Evolutionary conservation across 1,284 basidiomycete genomes (phyloP), one percentile per base, ranked within the genome.

Genomic region (Pisolithus thermaeus): DNA sequence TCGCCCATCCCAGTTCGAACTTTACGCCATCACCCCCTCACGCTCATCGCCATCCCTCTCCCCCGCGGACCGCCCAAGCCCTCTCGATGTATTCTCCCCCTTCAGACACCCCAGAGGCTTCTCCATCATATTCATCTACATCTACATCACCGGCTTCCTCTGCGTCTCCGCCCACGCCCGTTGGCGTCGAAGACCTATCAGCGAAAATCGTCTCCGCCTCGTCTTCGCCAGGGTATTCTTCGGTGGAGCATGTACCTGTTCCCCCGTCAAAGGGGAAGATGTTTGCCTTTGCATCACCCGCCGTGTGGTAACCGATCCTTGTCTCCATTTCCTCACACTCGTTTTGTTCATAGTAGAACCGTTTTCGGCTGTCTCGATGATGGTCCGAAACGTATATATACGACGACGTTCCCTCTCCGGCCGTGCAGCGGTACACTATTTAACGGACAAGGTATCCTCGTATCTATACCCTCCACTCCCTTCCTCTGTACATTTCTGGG

Each of bases 101-200:
- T 1, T 73, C 74, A 0, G 72, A 73, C 22, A 71, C 72, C 0
- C 76, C 75, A 36, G 71, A 75, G 41, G 78, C 74, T 0, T 73
- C 77, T 1, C 70, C 74, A 0, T 75, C 72, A 0, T 77, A 73
- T 54, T 77, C 78, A 1, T 71, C 68, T 2, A 16, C 32, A 0
- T 75, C 75, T 18, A 73, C 77, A 0, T 78, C 79, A 0, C 78
- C 79, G 1, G 78, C 80, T 2, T 79, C 78, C 1, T 76, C 78
- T 1, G 76, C 70, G 0, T 78, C 80, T 11, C 80, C 80, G 0
- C 71, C 73, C 7, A 82, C 81, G 1, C 80, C 80, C 0, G 65
- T 71, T 2, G 73, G 76, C 14, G 69, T 70, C 55, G 77, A 76
- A 50, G 74, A 79, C 48, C 62, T 68, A 41, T 68, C 64, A 2